Percentiles rank a stretch among this genome's conserved stretches.
These are phyloP conservation scores for Podospora fimiseda DNA, from an alignment of 495 filamentous ascomycete species.

Conservation along the genomic window DNA sequence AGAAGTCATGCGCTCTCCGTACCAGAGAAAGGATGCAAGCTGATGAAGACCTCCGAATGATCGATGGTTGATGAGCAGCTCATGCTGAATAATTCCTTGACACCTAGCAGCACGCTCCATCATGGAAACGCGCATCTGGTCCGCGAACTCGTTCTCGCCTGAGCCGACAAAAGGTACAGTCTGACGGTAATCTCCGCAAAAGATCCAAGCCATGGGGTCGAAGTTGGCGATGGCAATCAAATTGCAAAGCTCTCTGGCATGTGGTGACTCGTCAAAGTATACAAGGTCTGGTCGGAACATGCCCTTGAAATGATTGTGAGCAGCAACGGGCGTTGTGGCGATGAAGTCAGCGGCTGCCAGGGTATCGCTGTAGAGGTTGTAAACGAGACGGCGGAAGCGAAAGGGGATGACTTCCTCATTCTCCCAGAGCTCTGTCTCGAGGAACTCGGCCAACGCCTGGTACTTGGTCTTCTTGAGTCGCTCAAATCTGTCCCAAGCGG, in stretches of 20 bases:
- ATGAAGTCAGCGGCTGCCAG: conserved; percentile 20
- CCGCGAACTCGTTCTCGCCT: conserved; percentile 2
- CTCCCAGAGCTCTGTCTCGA: conserved; percentile 6
- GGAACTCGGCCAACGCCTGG: neutral
- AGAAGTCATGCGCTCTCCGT: conserved; percentile 10
- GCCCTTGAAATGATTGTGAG: conserved; percentile 13
- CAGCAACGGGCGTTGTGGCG: conserved; percentile 21
- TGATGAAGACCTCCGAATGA: conserved; percentile 16
- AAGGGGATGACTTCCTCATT: neutral
- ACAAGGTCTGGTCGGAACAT: conserved; percentile 22
- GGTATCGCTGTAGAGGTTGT: conserved; percentile 15
- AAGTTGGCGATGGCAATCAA: conserved; percentile 25
- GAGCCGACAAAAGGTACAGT: conserved; percentile 19
- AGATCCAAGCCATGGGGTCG: conserved; percentile 20
- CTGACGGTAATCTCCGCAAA: conserved; percentile 24
- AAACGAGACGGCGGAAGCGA: conserved; percentile 1
- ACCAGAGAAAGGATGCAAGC: conserved; percentile 17
- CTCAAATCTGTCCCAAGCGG: conserved; percentile 16
- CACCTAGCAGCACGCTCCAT: conserved; percentile 19
- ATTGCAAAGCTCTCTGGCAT: conserved; percentile 21
- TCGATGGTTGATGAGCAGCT: conserved; percentile 26
- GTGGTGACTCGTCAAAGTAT: conserved; percentile 21
- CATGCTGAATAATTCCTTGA: conserved; percentile 4
- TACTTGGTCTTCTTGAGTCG: conserved; percentile 1
- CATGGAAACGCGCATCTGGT: conserved; percentile 15